Percentiles rank a stretch among this genome's conserved stretches.
These are phyloP conservation scores for Solanum neorickii DNA, from an alignment of 257 asterid species.

Conservation along the genomic window DNA sequence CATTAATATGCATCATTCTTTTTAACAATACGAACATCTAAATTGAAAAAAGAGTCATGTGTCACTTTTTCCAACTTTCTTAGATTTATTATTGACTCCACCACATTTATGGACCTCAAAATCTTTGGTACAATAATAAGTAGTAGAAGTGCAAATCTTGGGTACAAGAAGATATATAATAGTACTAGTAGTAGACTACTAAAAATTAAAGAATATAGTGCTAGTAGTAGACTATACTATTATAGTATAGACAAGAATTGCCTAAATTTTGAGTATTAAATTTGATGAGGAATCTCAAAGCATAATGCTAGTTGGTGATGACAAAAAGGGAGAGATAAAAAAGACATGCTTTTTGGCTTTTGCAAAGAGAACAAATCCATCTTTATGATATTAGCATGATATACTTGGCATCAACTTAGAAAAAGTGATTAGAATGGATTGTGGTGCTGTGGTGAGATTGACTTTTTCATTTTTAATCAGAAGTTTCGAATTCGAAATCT, in stretches of 20 bases:
- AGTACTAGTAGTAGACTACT: neutral
- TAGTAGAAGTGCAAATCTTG: neutral
- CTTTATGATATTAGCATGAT: neutral
- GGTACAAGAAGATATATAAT: neutral
- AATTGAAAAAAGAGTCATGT: neutral
- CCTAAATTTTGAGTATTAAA: neutral
- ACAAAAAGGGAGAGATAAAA: neutral
- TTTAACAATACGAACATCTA: neutral
- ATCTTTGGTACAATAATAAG: neutral
- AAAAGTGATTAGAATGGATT: neutral
- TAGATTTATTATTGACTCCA: neutral
- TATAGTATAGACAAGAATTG: neutral
- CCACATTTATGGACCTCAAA: neutral
- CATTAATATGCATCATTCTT: neutral
- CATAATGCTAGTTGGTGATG: conserved; percentile 1
- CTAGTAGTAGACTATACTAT: neutral
- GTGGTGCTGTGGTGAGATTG: fast-evolving
- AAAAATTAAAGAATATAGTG: neutral
- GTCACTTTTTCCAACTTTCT: neutral
- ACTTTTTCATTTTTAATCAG: no score
- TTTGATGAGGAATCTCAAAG: neutral
- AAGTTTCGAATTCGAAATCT: fast-evolving
- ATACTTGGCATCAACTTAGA: conserved; percentile 1
- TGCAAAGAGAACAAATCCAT: neutral
- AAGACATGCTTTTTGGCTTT: neutral